These are phyloP conservation scores for Sarocladiaceae sp. DNA, from an alignment of 2,329 filamentous ascomycete genomes.

Conservation along the genomic window DNA sequence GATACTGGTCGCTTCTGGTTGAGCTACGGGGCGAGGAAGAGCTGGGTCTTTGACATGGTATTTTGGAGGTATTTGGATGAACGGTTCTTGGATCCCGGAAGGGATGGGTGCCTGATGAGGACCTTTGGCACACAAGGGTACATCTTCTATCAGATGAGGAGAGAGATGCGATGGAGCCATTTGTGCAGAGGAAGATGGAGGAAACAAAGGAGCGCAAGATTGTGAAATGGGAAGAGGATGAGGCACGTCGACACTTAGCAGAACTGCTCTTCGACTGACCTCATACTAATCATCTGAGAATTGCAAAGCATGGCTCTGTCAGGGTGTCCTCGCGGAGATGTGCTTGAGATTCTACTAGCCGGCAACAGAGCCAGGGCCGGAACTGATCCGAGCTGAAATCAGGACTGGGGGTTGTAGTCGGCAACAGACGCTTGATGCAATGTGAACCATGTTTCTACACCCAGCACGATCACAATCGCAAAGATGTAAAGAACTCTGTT, in stretches of 20 bases:
- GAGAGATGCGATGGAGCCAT: constrained; percentile 20
- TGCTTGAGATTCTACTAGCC: too few relatives aligned
- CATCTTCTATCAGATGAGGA: constrained; percentile 23
- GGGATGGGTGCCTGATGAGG: constrained; percentile 10
- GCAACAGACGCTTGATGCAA: not conserved
- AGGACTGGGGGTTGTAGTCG: not conserved
- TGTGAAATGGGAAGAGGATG: not conserved
- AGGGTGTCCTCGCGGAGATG: too few relatives aligned
- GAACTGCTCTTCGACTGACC: constrained; percentile 4
- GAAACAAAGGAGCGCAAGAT: constrained; percentile 19
- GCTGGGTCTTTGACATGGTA: constrained; percentile 32
- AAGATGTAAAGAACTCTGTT: not conserved
- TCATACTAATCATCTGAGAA: too few relatives aligned
- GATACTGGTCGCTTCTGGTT: constrained; percentile 27
- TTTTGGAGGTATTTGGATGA: constrained; percentile 33
- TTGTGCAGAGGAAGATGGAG: constrained; percentile 27
- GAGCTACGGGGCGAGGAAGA: constrained; percentile 30
- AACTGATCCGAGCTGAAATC: not conserved
- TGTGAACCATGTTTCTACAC: too few relatives aligned
- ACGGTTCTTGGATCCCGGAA: constrained; percentile 25
- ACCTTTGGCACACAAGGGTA: constrained; percentile 24
- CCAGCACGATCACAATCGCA: not conserved
- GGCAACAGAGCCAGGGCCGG: not conserved
- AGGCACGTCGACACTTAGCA: not conserved
- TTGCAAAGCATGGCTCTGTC: too few relatives aligned